Percentiles rank a stretch among this genome's conserved stretches.
Conservation (phyloP, 169 alveolate species). For the Hammondia hammondi region DNA sequence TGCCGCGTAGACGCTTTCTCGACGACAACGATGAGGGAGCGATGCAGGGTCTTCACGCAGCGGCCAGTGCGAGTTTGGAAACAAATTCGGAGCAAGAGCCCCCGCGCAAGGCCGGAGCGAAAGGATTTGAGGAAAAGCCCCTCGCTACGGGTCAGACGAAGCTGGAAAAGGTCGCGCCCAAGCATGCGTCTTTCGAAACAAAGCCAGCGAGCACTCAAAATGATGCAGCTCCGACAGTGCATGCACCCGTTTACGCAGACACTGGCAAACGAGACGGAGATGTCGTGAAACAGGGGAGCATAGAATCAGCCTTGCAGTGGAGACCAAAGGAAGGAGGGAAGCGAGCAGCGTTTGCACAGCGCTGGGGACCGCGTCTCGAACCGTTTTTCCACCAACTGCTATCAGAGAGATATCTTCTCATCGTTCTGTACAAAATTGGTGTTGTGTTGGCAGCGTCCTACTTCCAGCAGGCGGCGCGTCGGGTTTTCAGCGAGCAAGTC, state of each 20-base stretch:
- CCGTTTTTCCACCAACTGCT: background rate
- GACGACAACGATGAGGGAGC: background rate
- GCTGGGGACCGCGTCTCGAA: background rate
- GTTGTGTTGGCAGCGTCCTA: conserved; percentile 6
- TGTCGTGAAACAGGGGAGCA: background rate
- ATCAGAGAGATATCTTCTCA: background rate
- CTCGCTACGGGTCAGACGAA: no score
- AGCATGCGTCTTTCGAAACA: no score
- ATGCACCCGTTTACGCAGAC: no score
- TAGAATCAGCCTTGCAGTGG: background rate
- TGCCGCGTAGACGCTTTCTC: conserved; percentile 21
- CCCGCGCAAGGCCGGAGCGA: background rate
- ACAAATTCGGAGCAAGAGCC: background rate
- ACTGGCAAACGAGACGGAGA: no score
- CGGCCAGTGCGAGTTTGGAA: background rate
- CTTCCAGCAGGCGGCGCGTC: conserved; percentile 1
- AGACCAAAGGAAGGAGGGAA: background rate
- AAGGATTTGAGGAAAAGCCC: background rate
- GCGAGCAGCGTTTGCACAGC: background rate
- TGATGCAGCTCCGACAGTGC: no score
- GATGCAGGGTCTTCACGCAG: background rate
- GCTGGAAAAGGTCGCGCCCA: no score
- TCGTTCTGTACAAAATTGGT: background rate
- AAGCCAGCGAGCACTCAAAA: no score
- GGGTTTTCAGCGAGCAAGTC: background rate